Percentiles rank a stretch among this genome's conserved stretches.
Conservation (phyloP, 2,329 filamentous ascomycete species). For the Grosmannia clavigera region DNA sequence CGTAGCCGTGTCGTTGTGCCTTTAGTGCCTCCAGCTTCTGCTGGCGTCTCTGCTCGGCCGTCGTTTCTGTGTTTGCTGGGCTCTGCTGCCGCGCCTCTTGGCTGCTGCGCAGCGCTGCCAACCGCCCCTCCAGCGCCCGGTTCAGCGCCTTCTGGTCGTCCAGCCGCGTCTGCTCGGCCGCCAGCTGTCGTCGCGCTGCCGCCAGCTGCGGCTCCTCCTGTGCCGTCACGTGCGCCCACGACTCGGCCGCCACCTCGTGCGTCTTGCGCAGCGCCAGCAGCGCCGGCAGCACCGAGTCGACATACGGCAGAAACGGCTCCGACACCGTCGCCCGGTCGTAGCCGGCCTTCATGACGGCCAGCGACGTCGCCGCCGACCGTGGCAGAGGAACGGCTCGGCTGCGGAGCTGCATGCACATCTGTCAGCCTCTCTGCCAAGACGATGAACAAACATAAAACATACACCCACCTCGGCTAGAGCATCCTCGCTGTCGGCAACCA, state of each 20-base stretch:
- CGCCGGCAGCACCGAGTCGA: constrained; percentile 56
- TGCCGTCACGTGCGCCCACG: constrained; percentile 42
- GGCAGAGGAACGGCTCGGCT: constrained; percentile 2
- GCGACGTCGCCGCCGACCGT: constrained; percentile 19
- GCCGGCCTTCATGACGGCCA: constrained; percentile 46
- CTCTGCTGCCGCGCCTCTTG: constrained; percentile 31
- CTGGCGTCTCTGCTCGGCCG: constrained; percentile 46
- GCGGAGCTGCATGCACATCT: constrained; percentile 12
- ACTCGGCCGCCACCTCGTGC: constrained; percentile 51
- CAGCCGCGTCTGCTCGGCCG: constrained; percentile 36
- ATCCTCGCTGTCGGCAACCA: constrained; percentile 40
- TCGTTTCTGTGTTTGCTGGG: constrained; percentile 22
- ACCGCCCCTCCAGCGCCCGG: constrained; percentile 40
- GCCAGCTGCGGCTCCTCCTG: constrained; percentile 24
- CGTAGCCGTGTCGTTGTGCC: constrained; percentile 45
- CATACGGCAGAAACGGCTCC: constrained; percentile 52
- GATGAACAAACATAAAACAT: neutral
- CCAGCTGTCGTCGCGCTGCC: constrained; percentile 32
- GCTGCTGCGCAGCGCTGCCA: constrained; percentile 45
- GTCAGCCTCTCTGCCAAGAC: neutral
- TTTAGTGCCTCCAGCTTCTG: constrained; percentile 51
- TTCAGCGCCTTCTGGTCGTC: constrained; percentile 44
- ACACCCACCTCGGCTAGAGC: constrained; percentile 31
- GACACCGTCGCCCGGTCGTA: constrained; percentile 51
- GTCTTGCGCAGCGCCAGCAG: constrained; percentile 60